These are phyloP conservation scores for Euryodendron excelsum DNA, from an alignment of 148 eudicot species.

Conservation along the genomic window DNA sequence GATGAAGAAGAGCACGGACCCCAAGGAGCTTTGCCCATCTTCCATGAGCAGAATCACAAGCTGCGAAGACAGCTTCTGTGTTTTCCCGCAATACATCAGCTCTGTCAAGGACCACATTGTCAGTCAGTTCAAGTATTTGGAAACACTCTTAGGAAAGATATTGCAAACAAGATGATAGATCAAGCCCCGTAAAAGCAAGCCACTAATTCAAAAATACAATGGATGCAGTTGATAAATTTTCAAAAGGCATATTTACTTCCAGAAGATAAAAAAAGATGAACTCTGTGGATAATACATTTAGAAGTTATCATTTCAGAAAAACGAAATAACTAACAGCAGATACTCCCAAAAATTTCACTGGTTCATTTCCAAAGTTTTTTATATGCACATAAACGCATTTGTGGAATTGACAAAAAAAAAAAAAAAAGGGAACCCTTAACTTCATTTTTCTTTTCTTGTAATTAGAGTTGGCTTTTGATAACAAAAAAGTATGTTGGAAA, in stretches of 20 bases:
- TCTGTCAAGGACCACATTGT: conserved; percentile 41
- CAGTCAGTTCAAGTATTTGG: neutral
- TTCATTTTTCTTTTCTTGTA: too few species aligned
- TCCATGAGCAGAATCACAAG: conserved; percentile 97
- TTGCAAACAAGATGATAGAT: neutral
- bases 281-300: neutral
- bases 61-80: conserved; percentile 96
- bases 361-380: too few species aligned
- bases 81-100: conserved; percentile 98
- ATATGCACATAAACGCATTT: too few species aligned
- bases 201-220: too few species aligned
- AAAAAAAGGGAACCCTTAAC: too few species aligned
- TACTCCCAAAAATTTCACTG: too few species aligned
- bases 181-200: neutral
- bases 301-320: too few species aligned
- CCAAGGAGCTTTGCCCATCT: conserved; percentile 99
- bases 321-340: too few species aligned
- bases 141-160: neutral
- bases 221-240: neutral
- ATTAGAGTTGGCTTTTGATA: too few species aligned
- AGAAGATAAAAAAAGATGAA: too few species aligned
- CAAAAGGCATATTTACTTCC: neutral
- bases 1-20: conserved; percentile 95
- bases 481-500: too few species aligned
- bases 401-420: too few species aligned